A percentile compares a stretch with the other conserved stretches of the same genome.
Conservation (phyloP, 73 alveolate genomes). For the Vitrella brassicaformis region DNA sequence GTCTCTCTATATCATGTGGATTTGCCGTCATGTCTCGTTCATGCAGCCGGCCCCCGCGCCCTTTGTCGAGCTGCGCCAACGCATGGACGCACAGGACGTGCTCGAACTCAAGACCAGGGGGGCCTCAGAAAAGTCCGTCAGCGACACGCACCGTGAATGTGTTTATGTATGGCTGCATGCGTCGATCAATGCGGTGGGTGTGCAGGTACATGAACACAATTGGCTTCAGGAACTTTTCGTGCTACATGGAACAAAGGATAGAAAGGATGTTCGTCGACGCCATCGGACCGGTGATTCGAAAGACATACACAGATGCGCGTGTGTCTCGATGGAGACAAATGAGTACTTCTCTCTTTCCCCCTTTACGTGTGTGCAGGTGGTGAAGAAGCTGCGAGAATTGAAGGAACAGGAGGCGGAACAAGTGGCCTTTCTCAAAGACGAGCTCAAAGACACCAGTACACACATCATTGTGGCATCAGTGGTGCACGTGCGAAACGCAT, state of each 20-base stretch:
- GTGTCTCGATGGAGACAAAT: too few relatives aligned
- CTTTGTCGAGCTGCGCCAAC: background rate
- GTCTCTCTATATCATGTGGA: background rate
- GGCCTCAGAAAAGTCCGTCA: background rate
- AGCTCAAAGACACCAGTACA: background rate
- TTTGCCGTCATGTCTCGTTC: background rate
- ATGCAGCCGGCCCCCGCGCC: background rate
- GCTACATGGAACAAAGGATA: slow-evolving; percentile 26
- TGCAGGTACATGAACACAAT: slow-evolving; percentile 5
- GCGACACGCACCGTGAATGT: background rate
- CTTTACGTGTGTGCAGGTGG: too few relatives aligned
- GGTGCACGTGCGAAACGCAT: background rate
- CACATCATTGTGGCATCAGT: background rate
- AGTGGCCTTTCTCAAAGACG: background rate
- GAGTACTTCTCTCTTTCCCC: too few relatives aligned
- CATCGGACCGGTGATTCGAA: slow-evolving; percentile 11
- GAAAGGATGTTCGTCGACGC: slow-evolving; percentile 29
- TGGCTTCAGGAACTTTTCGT: slow-evolving; percentile 20
- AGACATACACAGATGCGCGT: too few relatives aligned
- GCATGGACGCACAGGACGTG: background rate
- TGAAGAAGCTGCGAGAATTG: slow-evolving; percentile 13
- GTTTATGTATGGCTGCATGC: background rate
- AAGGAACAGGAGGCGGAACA: background rate
- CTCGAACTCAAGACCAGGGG: background rate
- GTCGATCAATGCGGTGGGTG: background rate